A percentile compares a stretch with the other conserved stretches of the same genome.
phyloP scores from a whole-genome alignment of 805 yeast genomes.

The Starmerella bacillaris region DNA sequence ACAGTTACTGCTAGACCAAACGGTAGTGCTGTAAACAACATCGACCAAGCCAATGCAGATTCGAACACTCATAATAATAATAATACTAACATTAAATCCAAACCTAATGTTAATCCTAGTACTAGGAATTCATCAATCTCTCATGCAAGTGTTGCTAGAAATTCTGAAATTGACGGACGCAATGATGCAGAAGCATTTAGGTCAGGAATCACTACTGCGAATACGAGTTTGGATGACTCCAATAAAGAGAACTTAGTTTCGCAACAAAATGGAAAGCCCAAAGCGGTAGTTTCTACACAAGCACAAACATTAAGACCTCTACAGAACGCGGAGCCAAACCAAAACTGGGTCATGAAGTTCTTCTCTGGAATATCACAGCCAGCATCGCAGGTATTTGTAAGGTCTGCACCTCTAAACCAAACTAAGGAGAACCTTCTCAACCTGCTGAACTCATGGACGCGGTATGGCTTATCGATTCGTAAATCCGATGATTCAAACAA shows the following conservation, averaged over 20 bases:
- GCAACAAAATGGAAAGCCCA: too few relatives aligned
- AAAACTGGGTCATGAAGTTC: slow-evolving; percentile 25
- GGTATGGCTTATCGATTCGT: slow-evolving; percentile 23
- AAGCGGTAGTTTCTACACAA: too few relatives aligned
- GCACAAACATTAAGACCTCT: too few relatives aligned
- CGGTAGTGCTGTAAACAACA: too few relatives aligned
- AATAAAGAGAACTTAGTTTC: neutral
- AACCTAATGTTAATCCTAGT: neutral
- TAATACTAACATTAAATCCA: neutral
- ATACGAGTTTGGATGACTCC: slow-evolving; percentile 1
- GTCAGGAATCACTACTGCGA: neutral
- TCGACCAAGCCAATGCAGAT: too few relatives aligned
- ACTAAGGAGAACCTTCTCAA: slow-evolving; percentile 20
- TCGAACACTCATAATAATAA: too few relatives aligned
- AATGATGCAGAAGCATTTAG: too few relatives aligned
- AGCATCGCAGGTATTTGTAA: slow-evolving; percentile 17
- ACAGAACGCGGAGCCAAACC: slow-evolving; percentile 18
- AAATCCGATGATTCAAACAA: slow-evolving; percentile 17
- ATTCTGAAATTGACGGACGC: too few relatives aligned
- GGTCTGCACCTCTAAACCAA: slow-evolving; percentile 17
- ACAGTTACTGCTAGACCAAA: too few relatives aligned
- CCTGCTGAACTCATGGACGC: slow-evolving; percentile 23
- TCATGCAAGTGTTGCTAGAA: too few relatives aligned
- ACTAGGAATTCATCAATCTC: too few relatives aligned
- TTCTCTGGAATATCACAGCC: slow-evolving; percentile 10